A percentile compares a stretch with the other conserved stretches of the same genome.
These are phyloP conservation scores for Epicoccum nigrum DNA, from an alignment of 2,329 filamentous ascomycete species.

Conservation along the genomic window DNA sequence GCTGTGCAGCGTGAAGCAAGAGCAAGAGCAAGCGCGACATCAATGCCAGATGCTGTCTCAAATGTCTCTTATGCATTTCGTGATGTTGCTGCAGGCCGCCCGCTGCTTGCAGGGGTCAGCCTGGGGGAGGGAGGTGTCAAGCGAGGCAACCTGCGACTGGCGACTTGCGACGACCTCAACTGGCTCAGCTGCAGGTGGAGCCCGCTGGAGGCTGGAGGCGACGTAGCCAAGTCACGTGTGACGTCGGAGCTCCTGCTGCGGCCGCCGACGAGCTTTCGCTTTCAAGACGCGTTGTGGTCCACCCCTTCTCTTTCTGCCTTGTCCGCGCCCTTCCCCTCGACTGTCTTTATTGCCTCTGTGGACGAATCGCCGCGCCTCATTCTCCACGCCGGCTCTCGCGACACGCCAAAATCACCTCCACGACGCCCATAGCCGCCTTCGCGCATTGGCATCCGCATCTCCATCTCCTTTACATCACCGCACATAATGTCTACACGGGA, in stretches of 20 bases:
- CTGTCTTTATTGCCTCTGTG: conserved; percentile 15
- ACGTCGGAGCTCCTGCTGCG: conserved; percentile 19
- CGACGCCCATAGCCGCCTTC: conserved; percentile 20
- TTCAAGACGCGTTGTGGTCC: conserved; percentile 28
- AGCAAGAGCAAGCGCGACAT: background rate
- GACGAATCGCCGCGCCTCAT: conserved; percentile 25
- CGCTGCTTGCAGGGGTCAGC: background rate
- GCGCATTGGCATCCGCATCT: too few species aligned
- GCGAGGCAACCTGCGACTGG: too few species aligned
- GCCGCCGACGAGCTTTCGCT: conserved; percentile 24
- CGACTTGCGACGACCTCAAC: too few species aligned
- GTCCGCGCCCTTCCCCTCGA: conserved; percentile 26
- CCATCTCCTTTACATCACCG: conserved; percentile 36
- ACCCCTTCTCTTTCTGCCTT: conserved; percentile 25
- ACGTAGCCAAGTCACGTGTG: background rate
- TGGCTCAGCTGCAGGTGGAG: too few species aligned
- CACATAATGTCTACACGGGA: conserved; percentile 53
- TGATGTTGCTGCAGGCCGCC: conserved; percentile 1
- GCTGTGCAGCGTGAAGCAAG: background rate
- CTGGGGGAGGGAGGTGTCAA: too few species aligned
- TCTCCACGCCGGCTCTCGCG: conserved; percentile 14
- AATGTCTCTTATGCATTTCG: too few species aligned
- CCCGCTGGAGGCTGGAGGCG: background rate
- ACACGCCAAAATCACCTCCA: conserved; percentile 18
- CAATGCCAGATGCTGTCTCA: conserved; percentile 1